Conservation (phyloP, 1,284 basidiomycete genomes). For the Sutorius eximius region DNA sequence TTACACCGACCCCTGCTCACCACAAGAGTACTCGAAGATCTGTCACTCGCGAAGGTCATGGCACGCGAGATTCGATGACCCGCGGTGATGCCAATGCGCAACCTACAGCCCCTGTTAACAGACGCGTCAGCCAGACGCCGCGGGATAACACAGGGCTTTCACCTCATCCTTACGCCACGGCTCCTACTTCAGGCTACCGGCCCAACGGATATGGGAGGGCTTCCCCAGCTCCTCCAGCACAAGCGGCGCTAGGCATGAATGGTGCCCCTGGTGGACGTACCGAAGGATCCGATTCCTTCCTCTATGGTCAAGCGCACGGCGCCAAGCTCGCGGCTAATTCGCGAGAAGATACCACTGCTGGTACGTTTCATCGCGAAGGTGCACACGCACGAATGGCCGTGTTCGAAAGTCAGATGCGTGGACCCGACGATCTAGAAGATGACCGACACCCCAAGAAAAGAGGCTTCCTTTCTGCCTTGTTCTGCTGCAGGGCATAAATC, state of each 20-base stretch:
- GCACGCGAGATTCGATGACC: conserved; percentile 42
- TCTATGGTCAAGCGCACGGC: conserved; percentile 52
- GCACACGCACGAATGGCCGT: conserved; percentile 50
- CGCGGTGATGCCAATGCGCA: conserved; percentile 59
- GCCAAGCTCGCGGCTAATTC: conserved; percentile 49
- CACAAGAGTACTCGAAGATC: conserved; percentile 55
- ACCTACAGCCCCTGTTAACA: conserved; percentile 57
- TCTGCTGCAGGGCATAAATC: conserved; percentile 34
- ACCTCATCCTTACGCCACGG: conserved; percentile 69
- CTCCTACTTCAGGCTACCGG: conserved; percentile 58
- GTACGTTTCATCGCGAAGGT: conserved; percentile 37
- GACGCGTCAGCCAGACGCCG: conserved; percentile 63
- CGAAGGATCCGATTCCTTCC: conserved; percentile 59
- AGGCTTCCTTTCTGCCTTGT: conserved; percentile 32
- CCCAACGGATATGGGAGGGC: conserved; percentile 53
- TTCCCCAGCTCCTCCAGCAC: conserved; percentile 47
- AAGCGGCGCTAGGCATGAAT: conserved; percentile 35
- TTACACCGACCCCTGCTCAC: conserved; percentile 62
- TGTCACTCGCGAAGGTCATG: conserved; percentile 44
- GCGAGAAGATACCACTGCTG: conserved; percentile 46
- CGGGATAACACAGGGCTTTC: conserved; percentile 48
- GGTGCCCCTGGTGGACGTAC: conserved; percentile 40
- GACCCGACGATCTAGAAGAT: conserved; percentile 30
- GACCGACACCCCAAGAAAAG: conserved; percentile 38
- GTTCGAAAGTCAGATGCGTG: conserved; percentile 56